These are phyloP conservation scores for Naegleria lovaniensis DNA, from an alignment of 208 protist species.

Conservation along the genomic window DNA sequence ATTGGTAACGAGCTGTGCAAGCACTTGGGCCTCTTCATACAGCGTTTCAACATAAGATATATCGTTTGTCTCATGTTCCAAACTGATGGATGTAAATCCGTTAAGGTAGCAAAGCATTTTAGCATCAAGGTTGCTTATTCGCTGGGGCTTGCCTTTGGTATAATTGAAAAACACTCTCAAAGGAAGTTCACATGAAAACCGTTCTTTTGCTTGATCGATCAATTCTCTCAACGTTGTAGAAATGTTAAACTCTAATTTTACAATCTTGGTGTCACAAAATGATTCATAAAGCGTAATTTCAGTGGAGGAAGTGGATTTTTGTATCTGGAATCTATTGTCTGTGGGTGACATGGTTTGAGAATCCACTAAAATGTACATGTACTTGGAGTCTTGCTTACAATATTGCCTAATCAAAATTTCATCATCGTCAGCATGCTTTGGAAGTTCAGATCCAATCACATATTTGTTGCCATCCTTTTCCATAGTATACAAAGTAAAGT, in stretches of 20 bases:
- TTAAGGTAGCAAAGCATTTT: not conserved
- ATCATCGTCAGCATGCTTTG: not conserved
- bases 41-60: not conserved
- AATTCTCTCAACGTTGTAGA: not conserved
- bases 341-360: not conserved
- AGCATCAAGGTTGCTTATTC: not conserved
- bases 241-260: not conserved
- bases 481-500: not conserved
- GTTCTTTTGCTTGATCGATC: not conserved
- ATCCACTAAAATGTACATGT: not conserved
- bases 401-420: not conserved
- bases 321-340: not conserved
- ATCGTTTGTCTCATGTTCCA: not conserved
- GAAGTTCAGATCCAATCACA: not conserved
- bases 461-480: not conserved
- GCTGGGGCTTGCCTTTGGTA: not conserved
- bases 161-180: not conserved
- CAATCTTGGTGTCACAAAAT: not conserved
- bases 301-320: not conserved
- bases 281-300: not conserved
- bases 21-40: not conserved
- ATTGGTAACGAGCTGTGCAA: not conserved
- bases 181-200: not conserved
- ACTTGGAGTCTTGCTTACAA: not conserved
- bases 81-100: not conserved